A percentile compares a stretch with the other conserved stretches of the same genome.
Evolutionary conservation across 2,329 filamentous ascomycete genomes (phyloP).

Genomic region (Geosmithia morbida): DNA sequence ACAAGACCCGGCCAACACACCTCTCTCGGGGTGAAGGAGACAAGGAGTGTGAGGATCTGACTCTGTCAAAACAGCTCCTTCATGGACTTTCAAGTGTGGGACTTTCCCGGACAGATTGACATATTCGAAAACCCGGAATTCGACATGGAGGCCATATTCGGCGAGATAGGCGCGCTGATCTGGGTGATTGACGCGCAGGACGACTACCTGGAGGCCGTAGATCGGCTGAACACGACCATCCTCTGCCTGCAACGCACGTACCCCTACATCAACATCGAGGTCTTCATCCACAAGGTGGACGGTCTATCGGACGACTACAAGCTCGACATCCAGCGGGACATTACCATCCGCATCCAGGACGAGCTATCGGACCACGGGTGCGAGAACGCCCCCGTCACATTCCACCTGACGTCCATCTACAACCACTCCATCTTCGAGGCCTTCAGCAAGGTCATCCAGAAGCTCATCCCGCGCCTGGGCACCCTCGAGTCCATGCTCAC

Average conservation of each 20-base stretch:
- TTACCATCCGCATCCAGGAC: conserved; percentile 91
- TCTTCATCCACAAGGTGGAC: conserved; percentile 98
- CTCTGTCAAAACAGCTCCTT: conserved; percentile 53
- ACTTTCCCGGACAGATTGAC: conserved; percentile 90
- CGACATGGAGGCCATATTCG: conserved; percentile 87
- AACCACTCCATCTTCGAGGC: conserved; percentile 98
- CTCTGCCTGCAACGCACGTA: conserved; percentile 78
- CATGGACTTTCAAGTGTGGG: conserved; percentile 98
- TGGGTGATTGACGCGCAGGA: conserved; percentile 99
- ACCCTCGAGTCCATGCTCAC: conserved; percentile 91
- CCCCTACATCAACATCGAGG: conserved; percentile 90
- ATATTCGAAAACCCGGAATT: conserved; percentile 76
- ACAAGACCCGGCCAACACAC: too few species aligned
- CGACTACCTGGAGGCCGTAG: conserved; percentile 87
- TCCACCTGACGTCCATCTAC: conserved; percentile 95
- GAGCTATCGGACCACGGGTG: conserved; percentile 88
- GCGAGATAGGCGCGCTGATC: conserved; percentile 83
- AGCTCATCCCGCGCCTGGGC: conserved; percentile 83
- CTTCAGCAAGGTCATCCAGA: conserved; percentile 96
- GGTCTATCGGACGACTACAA: conserved; percentile 96
- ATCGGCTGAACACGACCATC: conserved; percentile 76
- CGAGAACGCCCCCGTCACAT: conserved; percentile 85
- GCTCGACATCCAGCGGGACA: conserved; percentile 89
- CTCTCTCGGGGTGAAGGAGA: not conserved
- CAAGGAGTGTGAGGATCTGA: conserved; percentile 5